Percentiles rank a stretch among this genome's conserved stretches.
These are phyloP conservation scores for Aspergillus homomorphus DNA, from an alignment of 495 filamentous ascomycete species.

Conservation along the genomic window DNA sequence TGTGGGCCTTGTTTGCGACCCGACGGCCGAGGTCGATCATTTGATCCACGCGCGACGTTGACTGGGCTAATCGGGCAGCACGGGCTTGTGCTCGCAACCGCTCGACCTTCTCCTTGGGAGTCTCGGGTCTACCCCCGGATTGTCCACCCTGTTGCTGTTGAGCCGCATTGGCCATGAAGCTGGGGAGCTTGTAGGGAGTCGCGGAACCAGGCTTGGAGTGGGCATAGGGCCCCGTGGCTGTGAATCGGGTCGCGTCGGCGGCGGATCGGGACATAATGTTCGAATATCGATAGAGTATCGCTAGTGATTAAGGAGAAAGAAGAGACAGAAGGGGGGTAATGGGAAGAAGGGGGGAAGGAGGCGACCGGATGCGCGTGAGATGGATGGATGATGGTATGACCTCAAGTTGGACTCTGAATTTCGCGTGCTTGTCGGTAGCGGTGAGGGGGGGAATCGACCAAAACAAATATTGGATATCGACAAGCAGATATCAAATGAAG, in stretches of 20 bases:
- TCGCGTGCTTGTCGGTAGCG: not conserved
- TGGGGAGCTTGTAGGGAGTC: slow-evolving; percentile 38
- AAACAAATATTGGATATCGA: slow-evolving; percentile 14
- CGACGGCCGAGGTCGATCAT: slow-evolving; percentile 64
- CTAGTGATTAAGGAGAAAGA: not conserved
- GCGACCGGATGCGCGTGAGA: not conserved
- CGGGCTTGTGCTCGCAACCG: slow-evolving; percentile 78
- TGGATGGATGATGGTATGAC: slow-evolving; percentile 1
- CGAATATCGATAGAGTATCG: not conserved
- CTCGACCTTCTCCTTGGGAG: slow-evolving; percentile 83
- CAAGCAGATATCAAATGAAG: not conserved
- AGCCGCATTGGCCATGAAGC: slow-evolving; percentile 27
- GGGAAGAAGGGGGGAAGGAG: not conserved
- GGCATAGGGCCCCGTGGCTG: slow-evolving; percentile 85
- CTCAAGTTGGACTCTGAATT: not conserved
- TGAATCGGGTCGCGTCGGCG: slow-evolving; percentile 93
- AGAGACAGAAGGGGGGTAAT: not conserved
- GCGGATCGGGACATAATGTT: slow-evolving; percentile 76
- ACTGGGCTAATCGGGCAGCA: slow-evolving; percentile 61
- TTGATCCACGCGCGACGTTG: slow-evolving; percentile 61
- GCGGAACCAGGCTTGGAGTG: slow-evolving; percentile 56
- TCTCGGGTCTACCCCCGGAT: slow-evolving; percentile 56
- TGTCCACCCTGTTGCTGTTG: slow-evolving; percentile 14
- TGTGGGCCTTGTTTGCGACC: slow-evolving; percentile 82
- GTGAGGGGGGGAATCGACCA: slow-evolving; percentile 14